Conservation (phyloP, 768 basidiomycete species). For the Auricularia auricula-judae region DNA sequence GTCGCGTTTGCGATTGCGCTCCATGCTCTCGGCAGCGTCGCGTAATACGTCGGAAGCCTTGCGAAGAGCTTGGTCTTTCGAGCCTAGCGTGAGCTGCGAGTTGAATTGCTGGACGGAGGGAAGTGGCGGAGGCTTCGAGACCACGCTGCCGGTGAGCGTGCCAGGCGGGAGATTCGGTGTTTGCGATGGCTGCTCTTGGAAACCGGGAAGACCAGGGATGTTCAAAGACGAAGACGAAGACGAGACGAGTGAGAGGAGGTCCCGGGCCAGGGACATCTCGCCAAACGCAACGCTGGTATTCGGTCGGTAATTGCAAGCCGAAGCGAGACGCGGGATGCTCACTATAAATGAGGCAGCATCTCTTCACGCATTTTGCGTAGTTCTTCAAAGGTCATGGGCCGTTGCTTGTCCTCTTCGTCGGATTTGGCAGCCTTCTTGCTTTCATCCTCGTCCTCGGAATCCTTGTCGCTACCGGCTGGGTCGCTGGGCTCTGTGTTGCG, state of each 20-base stretch:
- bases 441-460: slow-evolving; percentile 21
- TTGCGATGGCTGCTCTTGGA: slow-evolving; percentile 16
- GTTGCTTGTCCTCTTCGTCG: slow-evolving; percentile 5
- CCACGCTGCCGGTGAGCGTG: slow-evolving; percentile 48
- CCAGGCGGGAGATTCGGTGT: slow-evolving; percentile 18
- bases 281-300: slow-evolving; percentile 53
- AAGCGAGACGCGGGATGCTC: slow-evolving; percentile 20
- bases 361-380: slow-evolving; percentile 63
- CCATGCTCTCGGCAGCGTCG: slow-evolving; percentile 56
- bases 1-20: slow-evolving; percentile 44
- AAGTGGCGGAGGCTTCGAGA: slow-evolving; percentile 54
- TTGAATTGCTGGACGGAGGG: slow-evolving; percentile 61
- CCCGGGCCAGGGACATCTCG: slow-evolving; percentile 69
- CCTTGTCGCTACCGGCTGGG: slow-evolving; percentile 18
- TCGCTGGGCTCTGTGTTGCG: slow-evolving; percentile 10
- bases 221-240: slow-evolving; percentile 23
- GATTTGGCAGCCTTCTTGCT: slow-evolving; percentile 16
- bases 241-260: slow-evolving; percentile 52
- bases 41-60: slow-evolving; percentile 65
- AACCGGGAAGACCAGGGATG: background rate
- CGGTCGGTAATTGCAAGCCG: background rate
- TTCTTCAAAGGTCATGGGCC: slow-evolving; percentile 63
- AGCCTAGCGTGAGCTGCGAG: slow-evolving; percentile 58
- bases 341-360: slow-evolving; percentile 63
- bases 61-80: slow-evolving; percentile 70